A percentile compares a stretch with the other conserved stretches of the same genome.
These are phyloP conservation scores for Tetrapisispora iriomotensis DNA, from an alignment of 805 yeast species.

Conservation along the genomic window DNA sequence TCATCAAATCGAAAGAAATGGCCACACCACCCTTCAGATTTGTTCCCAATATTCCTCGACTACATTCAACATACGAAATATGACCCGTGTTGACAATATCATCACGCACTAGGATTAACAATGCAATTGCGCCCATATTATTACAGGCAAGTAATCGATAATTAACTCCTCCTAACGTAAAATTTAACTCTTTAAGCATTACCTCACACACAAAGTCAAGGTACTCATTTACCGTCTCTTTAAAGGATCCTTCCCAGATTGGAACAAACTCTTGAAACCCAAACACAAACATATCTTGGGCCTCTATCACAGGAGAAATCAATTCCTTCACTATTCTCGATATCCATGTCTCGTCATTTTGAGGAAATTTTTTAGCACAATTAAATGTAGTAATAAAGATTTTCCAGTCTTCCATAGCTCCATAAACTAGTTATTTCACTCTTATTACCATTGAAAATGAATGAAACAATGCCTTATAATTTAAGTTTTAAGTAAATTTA, in stretches of 20 bases:
- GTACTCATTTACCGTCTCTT: conserved; percentile 28
- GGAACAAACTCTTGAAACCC: conserved; percentile 60
- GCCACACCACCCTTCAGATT: conserved; percentile 71
- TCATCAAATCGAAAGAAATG: conserved; percentile 34
- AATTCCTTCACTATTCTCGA: conserved; percentile 27
- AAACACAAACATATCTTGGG: conserved; percentile 39
- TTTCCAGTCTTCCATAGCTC: conserved; percentile 11
- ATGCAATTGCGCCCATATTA: conserved; percentile 50
- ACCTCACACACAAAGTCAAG: conserved; percentile 31
- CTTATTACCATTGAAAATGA: too few relatives aligned
- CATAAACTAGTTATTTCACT: too few relatives aligned
- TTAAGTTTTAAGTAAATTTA: too few relatives aligned
- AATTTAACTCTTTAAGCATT: too few relatives aligned
- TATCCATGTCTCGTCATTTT: conserved; percentile 26
- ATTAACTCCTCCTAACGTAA: conserved; percentile 28
- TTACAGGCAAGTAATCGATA: conserved; percentile 37
- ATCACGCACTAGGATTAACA: conserved; percentile 36
- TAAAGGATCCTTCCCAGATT: conserved; percentile 44
- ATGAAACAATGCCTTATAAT: too few relatives aligned
- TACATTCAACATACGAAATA: conserved; percentile 28
- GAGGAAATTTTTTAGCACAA: conserved; percentile 40
- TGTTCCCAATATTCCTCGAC: conserved; percentile 51
- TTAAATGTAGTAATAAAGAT: conserved; percentile 39
- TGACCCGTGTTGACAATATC: conserved; percentile 27
- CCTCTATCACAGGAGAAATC: conserved; percentile 23